Base-by-base conservation (phyloP, 208 protist species). In the Jaenimonas drosophilae region DNA sequence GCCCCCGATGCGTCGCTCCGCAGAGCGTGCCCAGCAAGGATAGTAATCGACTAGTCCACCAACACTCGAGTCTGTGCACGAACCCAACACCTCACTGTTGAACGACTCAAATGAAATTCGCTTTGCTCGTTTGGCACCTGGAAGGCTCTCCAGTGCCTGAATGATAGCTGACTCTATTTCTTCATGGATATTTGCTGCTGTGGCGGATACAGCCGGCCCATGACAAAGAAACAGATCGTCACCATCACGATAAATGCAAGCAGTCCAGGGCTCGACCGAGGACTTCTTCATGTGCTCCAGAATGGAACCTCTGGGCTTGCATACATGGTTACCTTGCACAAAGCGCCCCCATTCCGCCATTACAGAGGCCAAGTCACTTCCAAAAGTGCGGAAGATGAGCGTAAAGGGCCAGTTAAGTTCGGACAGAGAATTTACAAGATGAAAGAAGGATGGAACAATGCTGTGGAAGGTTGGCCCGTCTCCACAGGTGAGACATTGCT, bases 21-120 rank as follows among this genome's bases (percentile, higher is more conserved):
- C 86, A 4, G 48, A 58, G 38, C 87, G 76, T 24, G 86, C 81
- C 82, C 86, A 94, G 44, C 57, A 74, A 0, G 77, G 78, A 56
- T 94, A 94, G 61, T 91, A 94, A 38, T 94, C 86, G 5, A 94
- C 74, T 31, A 94, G 56, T 12, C 86, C 86, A 9, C 67, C 76
- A 14, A 94, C 60, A 33, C 74, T 64, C 29, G 81, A 61, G 1
- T 76, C 85, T 21, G 54, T 62, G 44, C 64, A 90, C n/a, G n/a
- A n/a, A n/a, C n/a, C n/a, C n/a, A n/a, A n/a, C n/a, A n/a, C n/a
- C n/a, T n/a, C n/a, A n/a, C n/a, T n/a, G n/a, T n/a, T n/a, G n/a
- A n/a, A n/a, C n/a, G n/a, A n/a, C n/a, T n/a, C n/a, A n/a, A n/a
- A n/a, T n/a, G n/a, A n/a, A n/a, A n/a, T n/a, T n/a, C n/a, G n/a